phyloP scores from a whole-genome alignment of 306 rosid genomes.

The Pachyrhizus erosus region DNA sequence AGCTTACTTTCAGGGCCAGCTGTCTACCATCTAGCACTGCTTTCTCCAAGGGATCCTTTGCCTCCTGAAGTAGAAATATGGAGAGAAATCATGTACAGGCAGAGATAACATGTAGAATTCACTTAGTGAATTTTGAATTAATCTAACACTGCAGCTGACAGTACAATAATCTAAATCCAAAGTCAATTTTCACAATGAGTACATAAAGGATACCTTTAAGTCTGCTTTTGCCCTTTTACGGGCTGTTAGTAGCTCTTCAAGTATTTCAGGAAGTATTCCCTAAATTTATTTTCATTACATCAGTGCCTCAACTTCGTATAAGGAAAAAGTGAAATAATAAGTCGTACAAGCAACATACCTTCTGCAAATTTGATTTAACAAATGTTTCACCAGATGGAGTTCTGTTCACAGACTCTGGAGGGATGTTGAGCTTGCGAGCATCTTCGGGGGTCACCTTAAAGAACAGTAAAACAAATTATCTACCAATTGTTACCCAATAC shows the following conservation, averaged over 20 bases:
- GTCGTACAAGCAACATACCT: constrained; percentile 53
- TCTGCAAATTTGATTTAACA: constrained; percentile 84
- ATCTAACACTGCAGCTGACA: constrained; percentile 19
- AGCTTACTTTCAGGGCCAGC: constrained; percentile 80
- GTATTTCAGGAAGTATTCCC: constrained; percentile 99
- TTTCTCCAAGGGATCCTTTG: constrained; percentile 92
- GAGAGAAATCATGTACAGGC: constrained; percentile 35
- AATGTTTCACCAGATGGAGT: constrained; percentile 98
- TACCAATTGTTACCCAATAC: background rate
- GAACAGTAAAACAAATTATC: constrained; percentile 25
- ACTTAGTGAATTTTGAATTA: constrained; percentile 26
- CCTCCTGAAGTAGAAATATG: constrained; percentile 62
- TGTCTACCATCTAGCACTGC: constrained; percentile 98
- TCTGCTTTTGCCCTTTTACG: constrained; percentile 98
- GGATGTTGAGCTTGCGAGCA: constrained; percentile 74
- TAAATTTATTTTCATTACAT: constrained; percentile 47
- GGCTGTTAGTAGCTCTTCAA: constrained; percentile 90
- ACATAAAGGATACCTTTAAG: constrained; percentile 69
- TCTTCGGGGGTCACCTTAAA: constrained; percentile 87
- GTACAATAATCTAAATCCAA: constrained; percentile 15
- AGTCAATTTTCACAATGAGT: constrained; percentile 2
- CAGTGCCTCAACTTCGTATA: constrained; percentile 22
- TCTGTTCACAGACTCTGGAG: constrained; percentile 81
- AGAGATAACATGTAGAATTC: constrained; percentile 27
- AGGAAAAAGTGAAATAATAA: constrained; percentile 1